Evolutionary conservation across 169 alveolate species (phyloP), one percentile per base, ranked within the genome.

Genomic region (Babesia gibsoni): DNA sequence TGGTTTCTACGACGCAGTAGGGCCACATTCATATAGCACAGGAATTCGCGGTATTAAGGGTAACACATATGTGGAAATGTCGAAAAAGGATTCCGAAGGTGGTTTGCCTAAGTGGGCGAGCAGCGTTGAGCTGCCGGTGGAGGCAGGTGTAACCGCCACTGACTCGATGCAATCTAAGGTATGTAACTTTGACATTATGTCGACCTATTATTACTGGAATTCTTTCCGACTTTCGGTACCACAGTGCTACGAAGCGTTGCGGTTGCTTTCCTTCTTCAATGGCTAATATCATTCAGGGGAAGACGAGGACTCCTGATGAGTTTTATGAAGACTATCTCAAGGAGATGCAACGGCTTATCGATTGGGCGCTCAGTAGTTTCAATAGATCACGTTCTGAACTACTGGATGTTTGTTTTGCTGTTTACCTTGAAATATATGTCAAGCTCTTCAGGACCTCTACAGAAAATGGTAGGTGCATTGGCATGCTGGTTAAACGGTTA

Each of bases 281-380:
- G n/a, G n/a, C n/a, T n/a, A n/a, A n/a, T n/a, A n/a, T n/a, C n/a
- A n/a, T n/a, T n/a, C 22, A 10, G 37, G 27, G 8, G 32, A 58
- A 9, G 18, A 29, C 53, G 52, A 4, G 46, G 46, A 30, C 27
- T n/a, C 20, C 39, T 25, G 59, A 49, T 16, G 66, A 35, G 14
- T 42, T 20, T 25, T 61, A 42, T 52, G 33, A 69, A 1, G 25
- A 22, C 30, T 79, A 79, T 45, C 48, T 27, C 9, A 14, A 12
- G 2, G 74, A 79, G 37, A 18, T 79, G 29, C 49, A 57, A n/a
- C 45, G 70, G 22, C 39, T 66, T 67, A 12, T 79, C 22, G 64
- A 37, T 9, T 79, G 88, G 88, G 68, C 88, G 16, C 59, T 79
- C 30, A 79, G 88, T 52, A 68, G 73, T 53, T 52, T 79, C 36